A percentile compares a stretch with the other conserved stretches of the same genome.
These are phyloP conservation scores for Trypanosoma theileri DNA, from an alignment of 208 protist species.

Conservation along the genomic window DNA sequence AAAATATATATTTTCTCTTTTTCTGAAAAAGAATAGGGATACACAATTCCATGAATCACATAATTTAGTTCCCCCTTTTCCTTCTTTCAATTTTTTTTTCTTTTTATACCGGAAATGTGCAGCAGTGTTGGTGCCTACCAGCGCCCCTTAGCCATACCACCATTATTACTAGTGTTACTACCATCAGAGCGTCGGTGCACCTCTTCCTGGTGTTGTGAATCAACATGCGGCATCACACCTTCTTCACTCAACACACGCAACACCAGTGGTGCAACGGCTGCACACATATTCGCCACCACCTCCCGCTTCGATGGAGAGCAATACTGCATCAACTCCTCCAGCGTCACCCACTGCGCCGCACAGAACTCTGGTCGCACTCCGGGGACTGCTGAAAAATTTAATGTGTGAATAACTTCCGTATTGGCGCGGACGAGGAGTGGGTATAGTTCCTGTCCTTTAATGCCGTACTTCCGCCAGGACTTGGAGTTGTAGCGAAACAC, in stretches of 20 bases:
- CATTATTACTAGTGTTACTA: neutral
- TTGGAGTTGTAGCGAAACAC: conserved; percentile 53
- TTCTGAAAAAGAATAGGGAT: too few species aligned
- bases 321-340: conserved; percentile 26
- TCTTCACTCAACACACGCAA: neutral
- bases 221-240: neutral
- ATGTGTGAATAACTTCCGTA: conserved; percentile 2
- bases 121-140: neutral
- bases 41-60: too few species aligned
- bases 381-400: conserved; percentile 18
- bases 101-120: too few species aligned
- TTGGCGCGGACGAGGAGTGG: conserved; percentile 38
- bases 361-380: conserved; percentile 24
- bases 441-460: conserved; percentile 55
- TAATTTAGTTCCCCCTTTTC: too few species aligned
- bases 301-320: conserved; percentile 35
- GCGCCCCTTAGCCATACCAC: neutral
- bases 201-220: neutral
- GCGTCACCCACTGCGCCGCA: conserved; percentile 33
- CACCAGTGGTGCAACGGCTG: conserved; percentile 23
- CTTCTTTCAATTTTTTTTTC: too few species aligned
- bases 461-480: conserved; percentile 38
- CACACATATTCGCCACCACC: conserved; percentile 35
- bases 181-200: neutral
- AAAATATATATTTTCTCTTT: too few species aligned